Base-by-base conservation (phyloP, 805 yeast genomes). In the Hanseniaspora lindneri region DNA sequence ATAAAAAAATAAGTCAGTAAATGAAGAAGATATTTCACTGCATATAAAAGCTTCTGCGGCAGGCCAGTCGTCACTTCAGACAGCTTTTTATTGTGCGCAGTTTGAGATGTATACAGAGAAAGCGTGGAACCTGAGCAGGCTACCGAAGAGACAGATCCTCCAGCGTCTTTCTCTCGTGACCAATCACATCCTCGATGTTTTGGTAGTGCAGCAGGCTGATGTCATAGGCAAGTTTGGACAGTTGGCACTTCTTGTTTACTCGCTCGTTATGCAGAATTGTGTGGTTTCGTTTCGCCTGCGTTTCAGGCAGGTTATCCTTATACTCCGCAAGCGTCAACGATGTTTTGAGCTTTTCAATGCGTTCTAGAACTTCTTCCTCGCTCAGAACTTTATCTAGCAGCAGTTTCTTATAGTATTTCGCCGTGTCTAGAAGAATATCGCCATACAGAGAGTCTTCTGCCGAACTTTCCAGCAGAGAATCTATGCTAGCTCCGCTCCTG, bases 291-390 rank as follows among this genome's bases (percentile, higher is more conserved):
- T 33, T 17, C 23, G 33, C 40, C 3, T 36, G 29, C 20, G 20
- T 36, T 14, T 4, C 3, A 20, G 8, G 24, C 28, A 21, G 2
- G 17, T 27, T 14, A 27, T 21, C 36, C 17, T 35, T 3, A 9
- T 11, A 19, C 17, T 36, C 11, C 17, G 16, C 28, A 20, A 16
- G 8, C 16, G 14, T 20, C 19, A 34, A 28, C 5, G 24, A 3
- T 36, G 23, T 29, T 19, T 37, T 44, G 19, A 44, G 14, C n/a
- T 36, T 24, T 17, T 44, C 41, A 37, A 44, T 36, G 24, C 37
- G 36, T 4, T 8, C 17, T 4, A 44, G 17, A 10, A 37, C 30
- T 4, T 36, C 48, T 6, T 23, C 13, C 17, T 44, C 48, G 7
- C 8, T 44, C 30, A 44, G 3, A 3, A 11, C 3, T n/a, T 36